Evolutionary conservation across 2,329 filamentous ascomycete genomes (phyloP).

Genomic region (Diaporthe citrichinensis): DNA sequence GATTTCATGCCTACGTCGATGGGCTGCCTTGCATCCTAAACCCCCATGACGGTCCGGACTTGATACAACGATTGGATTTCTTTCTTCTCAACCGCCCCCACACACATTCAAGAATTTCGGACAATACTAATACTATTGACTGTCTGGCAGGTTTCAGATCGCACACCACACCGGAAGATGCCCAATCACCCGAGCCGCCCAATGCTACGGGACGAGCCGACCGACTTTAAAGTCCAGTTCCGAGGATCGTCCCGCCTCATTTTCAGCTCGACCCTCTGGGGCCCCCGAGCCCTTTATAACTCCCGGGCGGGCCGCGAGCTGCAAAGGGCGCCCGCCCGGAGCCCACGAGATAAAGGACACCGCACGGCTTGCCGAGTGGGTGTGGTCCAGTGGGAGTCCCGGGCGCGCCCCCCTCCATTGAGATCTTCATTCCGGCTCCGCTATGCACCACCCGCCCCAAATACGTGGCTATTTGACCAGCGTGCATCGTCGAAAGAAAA

Average conservation of each 20-base stretch:
- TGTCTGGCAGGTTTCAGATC: neutral
- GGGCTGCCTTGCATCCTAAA: neutral
- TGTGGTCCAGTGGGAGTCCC: neutral
- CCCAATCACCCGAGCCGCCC: neutral
- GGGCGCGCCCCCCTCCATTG: conserved; percentile 4
- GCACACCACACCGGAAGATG: neutral
- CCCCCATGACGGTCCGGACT: neutral
- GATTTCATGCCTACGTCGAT: neutral
- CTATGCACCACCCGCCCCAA: conserved; percentile 4
- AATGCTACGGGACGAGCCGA: conserved; percentile 9
- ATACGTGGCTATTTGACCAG: neutral
- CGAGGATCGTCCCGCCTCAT: conserved; percentile 20
- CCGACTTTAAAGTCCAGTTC: neutral
- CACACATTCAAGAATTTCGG: neutral
- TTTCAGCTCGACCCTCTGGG: neutral
- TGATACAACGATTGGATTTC: too few species aligned
- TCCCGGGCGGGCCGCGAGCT: neutral
- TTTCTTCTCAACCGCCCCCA: neutral
- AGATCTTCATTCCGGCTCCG: conserved; percentile 30
- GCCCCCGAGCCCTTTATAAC: neutral
- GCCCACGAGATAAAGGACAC: conserved; percentile 13
- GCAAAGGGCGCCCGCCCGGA: neutral
- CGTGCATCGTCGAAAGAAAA: neutral
- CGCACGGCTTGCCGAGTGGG: conserved; percentile 21
- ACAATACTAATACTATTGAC: neutral